Evolutionary conservation across 2,329 filamentous ascomycete genomes (phyloP).

Genomic region (Pseudogymnoascus sp.): DNA sequence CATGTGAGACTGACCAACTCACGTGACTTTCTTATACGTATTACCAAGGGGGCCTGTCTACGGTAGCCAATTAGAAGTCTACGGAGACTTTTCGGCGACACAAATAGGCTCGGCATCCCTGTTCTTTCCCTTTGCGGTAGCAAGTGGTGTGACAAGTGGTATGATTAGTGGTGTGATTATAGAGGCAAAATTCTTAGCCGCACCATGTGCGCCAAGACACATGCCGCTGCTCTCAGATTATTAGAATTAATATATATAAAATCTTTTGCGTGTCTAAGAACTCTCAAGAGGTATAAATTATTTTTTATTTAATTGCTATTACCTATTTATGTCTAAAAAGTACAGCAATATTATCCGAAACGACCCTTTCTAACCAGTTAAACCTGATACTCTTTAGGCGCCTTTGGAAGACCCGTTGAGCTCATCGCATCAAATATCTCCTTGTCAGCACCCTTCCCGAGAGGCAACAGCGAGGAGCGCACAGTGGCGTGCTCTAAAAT

Average conservation of each 20-base stretch:
- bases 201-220: background rate
- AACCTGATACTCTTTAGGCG: constrained; percentile 6
- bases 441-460: constrained; percentile 12
- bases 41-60: background rate
- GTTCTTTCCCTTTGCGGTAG: background rate
- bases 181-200: background rate
- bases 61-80: background rate
- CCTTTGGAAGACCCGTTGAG: constrained; percentile 12
- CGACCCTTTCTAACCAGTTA: background rate
- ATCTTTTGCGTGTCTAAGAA: too few species aligned
- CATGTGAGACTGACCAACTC: background rate
- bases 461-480: constrained; percentile 28
- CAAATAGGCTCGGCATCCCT: background rate
- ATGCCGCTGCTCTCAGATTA: background rate
- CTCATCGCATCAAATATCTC: constrained; percentile 11
- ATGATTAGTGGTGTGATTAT: background rate
- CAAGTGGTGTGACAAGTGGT: constrained; percentile 1
- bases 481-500: constrained; percentile 43
- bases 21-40: background rate
- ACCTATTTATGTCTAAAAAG: background rate
- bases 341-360: background rate
- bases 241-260: background rate
- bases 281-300: background rate
- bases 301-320: background rate
- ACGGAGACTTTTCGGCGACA: too few species aligned